Conservation (phyloP, 805 yeast species). For the Yarrowia keelungensis region DNA sequence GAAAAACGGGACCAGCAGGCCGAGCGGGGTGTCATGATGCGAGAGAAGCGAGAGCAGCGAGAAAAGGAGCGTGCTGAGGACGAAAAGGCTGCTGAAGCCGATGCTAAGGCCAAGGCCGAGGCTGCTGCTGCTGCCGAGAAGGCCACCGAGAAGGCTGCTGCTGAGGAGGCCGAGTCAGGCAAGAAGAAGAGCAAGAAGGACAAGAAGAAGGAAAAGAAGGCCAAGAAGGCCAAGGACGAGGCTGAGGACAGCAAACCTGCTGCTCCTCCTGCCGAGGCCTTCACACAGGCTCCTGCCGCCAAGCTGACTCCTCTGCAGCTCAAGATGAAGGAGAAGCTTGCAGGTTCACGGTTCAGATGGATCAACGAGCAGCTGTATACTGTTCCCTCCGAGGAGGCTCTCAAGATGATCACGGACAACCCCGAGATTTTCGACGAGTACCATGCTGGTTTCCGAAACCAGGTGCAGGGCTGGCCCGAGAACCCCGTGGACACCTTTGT, state of each 20-base stretch:
- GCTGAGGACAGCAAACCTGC: slow-evolving; percentile 40
- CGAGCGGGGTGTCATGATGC: slow-evolving; percentile 43
- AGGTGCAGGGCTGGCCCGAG: slow-evolving; percentile 97
- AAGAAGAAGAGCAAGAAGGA: slow-evolving; percentile 37
- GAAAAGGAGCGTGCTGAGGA: slow-evolving; percentile 35
- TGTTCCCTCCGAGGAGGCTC: slow-evolving; percentile 76
- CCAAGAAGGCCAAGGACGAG: slow-evolving; percentile 41
- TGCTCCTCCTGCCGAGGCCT: slow-evolving; percentile 16
- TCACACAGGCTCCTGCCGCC: slow-evolving; percentile 28
- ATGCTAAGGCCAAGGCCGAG: slow-evolving; percentile 27
- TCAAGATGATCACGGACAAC: slow-evolving; percentile 72
- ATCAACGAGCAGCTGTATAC: slow-evolving; percentile 97
- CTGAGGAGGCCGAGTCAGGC: slow-evolving; percentile 24
- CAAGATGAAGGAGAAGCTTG: slow-evolving; percentile 92
- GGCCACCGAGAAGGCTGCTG: slow-evolving; percentile 38
- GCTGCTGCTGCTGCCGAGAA: slow-evolving; percentile 6
- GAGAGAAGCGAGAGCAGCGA: slow-evolving; percentile 42
- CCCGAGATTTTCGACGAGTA: slow-evolving; percentile 93
- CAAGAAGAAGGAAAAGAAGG: slow-evolving; percentile 41
- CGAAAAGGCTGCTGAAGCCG: slow-evolving; percentile 7
- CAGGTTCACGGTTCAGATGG: slow-evolving; percentile 98
- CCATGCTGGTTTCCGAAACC: slow-evolving; percentile 93
- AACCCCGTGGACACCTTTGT: slow-evolving; percentile 95
- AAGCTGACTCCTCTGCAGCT: slow-evolving; percentile 61
- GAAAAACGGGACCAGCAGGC: slow-evolving; percentile 46